Percentiles rank a stretch among this genome's conserved stretches.
These are phyloP conservation scores for Toxicodendron radicans DNA, from an alignment of 345 rosid species.

Conservation along the genomic window DNA sequence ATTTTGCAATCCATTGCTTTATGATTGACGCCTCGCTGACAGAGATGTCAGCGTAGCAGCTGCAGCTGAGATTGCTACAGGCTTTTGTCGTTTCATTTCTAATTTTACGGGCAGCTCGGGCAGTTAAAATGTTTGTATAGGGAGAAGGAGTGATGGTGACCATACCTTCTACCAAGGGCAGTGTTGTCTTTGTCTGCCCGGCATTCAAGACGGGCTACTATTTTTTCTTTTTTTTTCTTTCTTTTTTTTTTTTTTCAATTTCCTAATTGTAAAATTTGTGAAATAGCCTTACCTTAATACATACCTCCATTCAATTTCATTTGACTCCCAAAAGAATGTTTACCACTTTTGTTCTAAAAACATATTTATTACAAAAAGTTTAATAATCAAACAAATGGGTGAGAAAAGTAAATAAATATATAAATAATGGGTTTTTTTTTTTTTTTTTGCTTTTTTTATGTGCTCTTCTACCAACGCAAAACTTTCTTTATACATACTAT, in stretches of 20 bases:
- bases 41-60: slow-evolving; percentile 38
- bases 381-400: background rate
- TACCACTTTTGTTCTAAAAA: too few relatives aligned
- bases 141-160: slow-evolving; percentile 38
- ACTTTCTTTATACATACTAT: background rate
- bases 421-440: background rate
- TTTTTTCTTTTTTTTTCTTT: background rate
- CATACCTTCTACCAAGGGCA: slow-evolving; percentile 37
- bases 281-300: background rate
- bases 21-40: slow-evolving; percentile 71
- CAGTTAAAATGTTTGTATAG: background rate
- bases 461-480: background rate
- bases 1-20: slow-evolving; percentile 68
- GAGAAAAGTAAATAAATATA: background rate
- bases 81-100: slow-evolving; percentile 36
- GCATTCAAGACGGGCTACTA: slow-evolving; percentile 39
- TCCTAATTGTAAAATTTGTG: background rate
- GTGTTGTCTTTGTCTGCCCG: slow-evolving; percentile 48
- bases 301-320: background rate
- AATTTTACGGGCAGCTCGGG: slow-evolving; percentile 6
- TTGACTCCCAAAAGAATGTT: too few relatives aligned
- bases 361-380: too few relatives aligned
- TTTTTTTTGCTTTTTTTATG: background rate
- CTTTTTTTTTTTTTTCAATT: background rate
- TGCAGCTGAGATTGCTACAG: slow-evolving; percentile 10